Base-by-base conservation (phyloP, 495 filamentous ascomycete genomes). In the Poronia punctata region DNA sequence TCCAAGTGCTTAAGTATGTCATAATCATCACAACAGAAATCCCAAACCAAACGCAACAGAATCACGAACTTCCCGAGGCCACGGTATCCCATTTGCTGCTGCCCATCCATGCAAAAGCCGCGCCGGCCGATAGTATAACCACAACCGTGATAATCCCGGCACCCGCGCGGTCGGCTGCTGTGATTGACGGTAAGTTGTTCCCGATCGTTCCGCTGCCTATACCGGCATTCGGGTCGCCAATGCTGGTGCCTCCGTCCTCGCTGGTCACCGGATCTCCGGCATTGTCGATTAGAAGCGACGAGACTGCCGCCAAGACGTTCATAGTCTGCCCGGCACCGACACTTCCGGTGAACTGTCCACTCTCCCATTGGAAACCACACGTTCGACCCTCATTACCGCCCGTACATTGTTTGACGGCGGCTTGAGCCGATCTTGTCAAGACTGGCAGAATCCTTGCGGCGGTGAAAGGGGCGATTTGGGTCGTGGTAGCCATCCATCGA, bases 401-500 rank as follows among this genome's bases (percentile, higher is more conserved):
- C 1, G 70, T 76, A 49, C 85, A 90, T 33, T 80, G 74, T 24
- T 65, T 64, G 7, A 80, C 81, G 4, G 84, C 86, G 3, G 80
- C 84, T 35, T 63, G 45, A 0, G 80, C 78, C 10, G 82, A 84
- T 1, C 71, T 71, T 6, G 64, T 65, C 7, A 92, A 64, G 32
- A 75, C 65, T 0, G 75, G 72, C 53, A 85, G 70, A 38, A 90
- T 71, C 31, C 49, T 64, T 5, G 67, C 62, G 17, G 62, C 61
- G 5, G 74, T 82, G 52, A 78, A 79, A 0, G 86, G 84, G 0
- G 80, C 83, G 28, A 86, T 57, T 54, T 86, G 79, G 7, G 81
- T 78, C 21, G 78, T 71, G n/a, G 70, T 67, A n/a, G 74, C 70
- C 74, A 92, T 73, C 82, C 84, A 89, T 26, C 86, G 81, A 17